Evolutionary conservation across 2,329 filamentous ascomycete species (phyloP), one percentile per base, ranked within the genome.

Genomic region (Aspergillus nomiae): DNA sequence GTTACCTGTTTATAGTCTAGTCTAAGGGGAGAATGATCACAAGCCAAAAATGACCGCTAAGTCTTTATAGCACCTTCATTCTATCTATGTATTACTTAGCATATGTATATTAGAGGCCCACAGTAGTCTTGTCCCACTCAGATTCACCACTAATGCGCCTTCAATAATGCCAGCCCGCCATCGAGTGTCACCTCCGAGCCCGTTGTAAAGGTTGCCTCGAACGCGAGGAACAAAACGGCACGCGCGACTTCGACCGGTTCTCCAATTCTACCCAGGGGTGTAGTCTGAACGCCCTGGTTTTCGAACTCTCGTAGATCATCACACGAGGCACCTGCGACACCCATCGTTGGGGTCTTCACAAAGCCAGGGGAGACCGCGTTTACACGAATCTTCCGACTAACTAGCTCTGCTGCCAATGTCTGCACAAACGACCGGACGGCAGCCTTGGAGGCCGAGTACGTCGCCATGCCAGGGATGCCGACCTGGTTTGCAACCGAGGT

Each of bases 151-250:
- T 32, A 60, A 36, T 60, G 58, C 30, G 46, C 11, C n/a, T 57
- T 55, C 43, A 61, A 10, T 4, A 48, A 43, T 19, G 54, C 30
- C 36, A 65, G 53, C 14, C 61, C 61, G 19, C 63, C 63, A 57
- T 65, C 61, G 58, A 63, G 26, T 7, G 46, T 28, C 21, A 65
- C n/a, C 21, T 65, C 53, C 7, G 58, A 50, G 0, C 58, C 63
- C 11, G 63, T 65, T 3, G 63, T 63, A 36, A 65, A 65, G 1
- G 55, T 65, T 4, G 63, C 61, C 34, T 65, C 63, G 14, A 65
- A 65, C 0, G 38, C 63, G 11, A 65, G 21, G 38, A 65, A 65
- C 9, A 57, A 26, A 24, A 60, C 63, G 0, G 45, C 63, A 16
- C 30, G 53, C 8, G 63, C 61, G 12, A 65, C 55, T 36, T 65